These are phyloP conservation scores for Citropsis articulata DNA, from an alignment of 345 rosid genomes.

Conservation along the genomic window DNA sequence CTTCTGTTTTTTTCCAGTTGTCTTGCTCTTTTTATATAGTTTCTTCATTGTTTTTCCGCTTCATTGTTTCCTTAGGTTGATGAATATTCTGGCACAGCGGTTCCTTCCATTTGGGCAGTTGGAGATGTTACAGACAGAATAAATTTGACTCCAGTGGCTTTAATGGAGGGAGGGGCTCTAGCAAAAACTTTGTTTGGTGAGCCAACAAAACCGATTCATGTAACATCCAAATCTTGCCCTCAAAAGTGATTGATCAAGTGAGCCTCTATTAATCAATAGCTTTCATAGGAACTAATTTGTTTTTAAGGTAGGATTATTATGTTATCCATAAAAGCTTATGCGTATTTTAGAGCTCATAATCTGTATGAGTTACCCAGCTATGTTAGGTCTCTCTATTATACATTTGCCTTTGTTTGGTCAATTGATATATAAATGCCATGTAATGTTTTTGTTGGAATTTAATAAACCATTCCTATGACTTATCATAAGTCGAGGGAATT, in stretches of 20 bases:
- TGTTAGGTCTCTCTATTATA: background rate
- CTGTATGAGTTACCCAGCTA: background rate
- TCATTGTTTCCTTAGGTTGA: conserved; percentile 60
- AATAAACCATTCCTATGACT: background rate
- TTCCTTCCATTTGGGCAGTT: conserved; percentile 95
- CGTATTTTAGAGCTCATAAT: background rate
- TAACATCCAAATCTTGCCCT: conserved; percentile 20
- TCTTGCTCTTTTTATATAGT: background rate
- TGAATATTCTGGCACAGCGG: conserved; percentile 76
- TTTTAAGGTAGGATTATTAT: background rate
- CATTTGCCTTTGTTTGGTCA: background rate
- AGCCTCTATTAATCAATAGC: background rate
- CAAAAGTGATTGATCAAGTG: background rate
- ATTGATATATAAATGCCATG: background rate
- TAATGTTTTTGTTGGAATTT: background rate
- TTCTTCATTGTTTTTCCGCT: conserved; percentile 16
- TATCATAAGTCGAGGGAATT: background rate
- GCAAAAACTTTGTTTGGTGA: conserved; percentile 85
- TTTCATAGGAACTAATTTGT: background rate
- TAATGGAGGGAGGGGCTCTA: conserved; percentile 97
- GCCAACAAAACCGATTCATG: conserved; percentile 91
- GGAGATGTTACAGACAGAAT: conserved; percentile 95
- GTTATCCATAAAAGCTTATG: background rate
- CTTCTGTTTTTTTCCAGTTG: background rate
- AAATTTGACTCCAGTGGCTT: conserved; percentile 97